Conservation (phyloP, 2,329 filamentous ascomycete genomes). For the Graphium sp. region DNA sequence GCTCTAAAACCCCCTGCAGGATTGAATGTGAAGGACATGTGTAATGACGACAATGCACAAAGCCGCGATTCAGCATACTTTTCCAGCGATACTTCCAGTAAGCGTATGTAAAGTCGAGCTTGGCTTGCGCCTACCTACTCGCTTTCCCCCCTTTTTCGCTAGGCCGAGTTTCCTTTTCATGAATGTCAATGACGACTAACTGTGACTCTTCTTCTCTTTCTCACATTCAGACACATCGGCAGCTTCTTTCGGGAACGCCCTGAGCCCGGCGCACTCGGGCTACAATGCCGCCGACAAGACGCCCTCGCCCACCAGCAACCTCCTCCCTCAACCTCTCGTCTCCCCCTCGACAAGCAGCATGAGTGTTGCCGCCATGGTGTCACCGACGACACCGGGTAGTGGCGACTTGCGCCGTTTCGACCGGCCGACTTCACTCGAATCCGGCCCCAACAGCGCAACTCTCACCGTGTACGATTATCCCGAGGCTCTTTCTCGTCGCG, state of each 20-base stretch:
- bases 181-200: no score
- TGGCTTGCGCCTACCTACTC: no score
- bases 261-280: slow-evolving; percentile 23
- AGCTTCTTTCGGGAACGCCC: slow-evolving; percentile 21
- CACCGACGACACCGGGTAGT: slow-evolving; percentile 32
- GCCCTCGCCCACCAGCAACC: slow-evolving; percentile 32
- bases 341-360: slow-evolving; percentile 42
- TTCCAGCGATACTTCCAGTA: slow-evolving; percentile 9
- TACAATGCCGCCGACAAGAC: slow-evolving; percentile 43
- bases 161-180: not conserved
- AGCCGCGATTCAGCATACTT: slow-evolving; percentile 10
- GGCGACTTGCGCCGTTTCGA: slow-evolving; percentile 25
- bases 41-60: slow-evolving; percentile 35
- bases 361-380: slow-evolving; percentile 51
- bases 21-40: slow-evolving; percentile 30
- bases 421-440: slow-evolving; percentile 19
- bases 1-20: slow-evolving; percentile 23
- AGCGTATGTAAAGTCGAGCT: slow-evolving; percentile 9
- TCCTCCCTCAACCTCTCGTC: slow-evolving; percentile 32
- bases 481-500: slow-evolving; percentile 40
- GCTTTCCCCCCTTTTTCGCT: no score
- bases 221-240: slow-evolving; percentile 22
- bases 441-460: slow-evolving; percentile 12
- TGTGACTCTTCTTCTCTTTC: no score
- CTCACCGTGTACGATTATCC: slow-evolving; percentile 18